Evolutionary conservation across 805 yeast species (phyloP), one percentile per base, ranked within the genome.

Genomic region (Myxozyma monticola): DNA sequence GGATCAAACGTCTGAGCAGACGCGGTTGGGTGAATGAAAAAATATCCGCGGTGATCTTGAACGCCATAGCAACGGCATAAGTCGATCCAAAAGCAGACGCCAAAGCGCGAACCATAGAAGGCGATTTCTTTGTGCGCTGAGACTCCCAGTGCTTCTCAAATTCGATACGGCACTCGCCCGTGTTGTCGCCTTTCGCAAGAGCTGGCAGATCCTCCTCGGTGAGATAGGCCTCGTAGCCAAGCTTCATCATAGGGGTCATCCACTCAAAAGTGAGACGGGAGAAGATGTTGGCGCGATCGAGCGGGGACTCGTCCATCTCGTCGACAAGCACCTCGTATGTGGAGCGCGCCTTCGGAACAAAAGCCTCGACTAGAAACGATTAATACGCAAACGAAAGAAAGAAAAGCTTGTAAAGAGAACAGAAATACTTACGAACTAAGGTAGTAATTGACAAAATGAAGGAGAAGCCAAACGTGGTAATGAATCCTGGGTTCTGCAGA

Each of bases 21-120:
- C 88, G 96, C 0, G 98, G 98, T 68, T 88, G 96, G n/a, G 77
- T 75, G 64, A 86, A 88, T 0, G 93, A 86, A 48, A 90, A 71
- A n/a, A 76, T 57, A 71, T 93, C 98, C 66, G 88, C 91, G 31
- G 77, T 55, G 1, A 76, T 74, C 62, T 88, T 88, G 72, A 84
- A 88, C 4, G 76, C 47, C 45, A 88, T 95, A 8, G 89, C 96
- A 28, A 81, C 49, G 1, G 80, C 29, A 60, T 85, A 85, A n/a
- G 80, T 81, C 0, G 68, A 66, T 29, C 96, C 96, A 70, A 87
- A 90, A 0, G 95, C 80, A 54, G 71, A 71, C n/a, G 76, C 60
- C 24, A 93, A 59, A 0, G 95, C 88, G 65, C 71, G 64, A 10
- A 78, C 65, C 48, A 88, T 68, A 0, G 90, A 83, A 6, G 78